Percentiles rank a stretch among this genome's conserved stretches.
phyloP scores from a whole-genome alignment of 2,329 filamentous ascomycete genomes.

The Botrytis squamosa region DNA sequence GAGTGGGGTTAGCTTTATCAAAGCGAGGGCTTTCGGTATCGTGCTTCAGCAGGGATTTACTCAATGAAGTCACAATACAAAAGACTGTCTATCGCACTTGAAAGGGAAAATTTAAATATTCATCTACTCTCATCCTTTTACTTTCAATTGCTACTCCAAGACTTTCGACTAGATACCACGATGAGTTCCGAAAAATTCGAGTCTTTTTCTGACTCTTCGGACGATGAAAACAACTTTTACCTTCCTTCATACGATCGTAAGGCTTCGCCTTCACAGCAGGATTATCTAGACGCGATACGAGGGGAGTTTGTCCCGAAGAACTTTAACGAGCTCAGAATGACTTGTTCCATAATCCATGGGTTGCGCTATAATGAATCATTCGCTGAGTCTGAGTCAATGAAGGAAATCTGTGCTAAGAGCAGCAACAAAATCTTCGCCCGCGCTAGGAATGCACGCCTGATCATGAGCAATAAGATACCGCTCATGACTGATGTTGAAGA shows the following conservation, averaged over 20 bases:
- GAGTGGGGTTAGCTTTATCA: not conserved
- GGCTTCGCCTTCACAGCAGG: rapidly evolving
- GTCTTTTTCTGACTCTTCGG: not conserved
- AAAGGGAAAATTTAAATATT: not conserved
- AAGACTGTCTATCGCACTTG: not conserved
- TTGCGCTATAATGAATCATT: not conserved
- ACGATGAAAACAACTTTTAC: not conserved
- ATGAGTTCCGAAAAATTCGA: not conserved
- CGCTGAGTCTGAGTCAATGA: not conserved
- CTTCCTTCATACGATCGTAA: rapidly evolving
- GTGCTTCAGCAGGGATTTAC: not conserved
- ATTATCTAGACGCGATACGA: not conserved
- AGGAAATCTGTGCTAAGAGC: not conserved
- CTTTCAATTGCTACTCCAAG: too few relatives aligned
- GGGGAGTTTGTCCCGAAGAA: not conserved
- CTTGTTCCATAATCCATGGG: not conserved
- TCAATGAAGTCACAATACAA: too few relatives aligned
- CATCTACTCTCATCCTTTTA: not conserved
- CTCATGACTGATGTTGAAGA: not conserved
- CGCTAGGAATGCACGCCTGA: not conserved
- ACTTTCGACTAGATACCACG: not conserved
- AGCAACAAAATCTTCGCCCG: not conserved
- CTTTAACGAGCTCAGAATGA: rapidly evolving
- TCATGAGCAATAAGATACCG: not conserved
- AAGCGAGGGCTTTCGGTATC: not conserved